A percentile compares a stretch with the other conserved stretches of the same genome.
Conservation (phyloP, 371 early-diverging fungal genomes). For the Mortierella sp. region DNA sequence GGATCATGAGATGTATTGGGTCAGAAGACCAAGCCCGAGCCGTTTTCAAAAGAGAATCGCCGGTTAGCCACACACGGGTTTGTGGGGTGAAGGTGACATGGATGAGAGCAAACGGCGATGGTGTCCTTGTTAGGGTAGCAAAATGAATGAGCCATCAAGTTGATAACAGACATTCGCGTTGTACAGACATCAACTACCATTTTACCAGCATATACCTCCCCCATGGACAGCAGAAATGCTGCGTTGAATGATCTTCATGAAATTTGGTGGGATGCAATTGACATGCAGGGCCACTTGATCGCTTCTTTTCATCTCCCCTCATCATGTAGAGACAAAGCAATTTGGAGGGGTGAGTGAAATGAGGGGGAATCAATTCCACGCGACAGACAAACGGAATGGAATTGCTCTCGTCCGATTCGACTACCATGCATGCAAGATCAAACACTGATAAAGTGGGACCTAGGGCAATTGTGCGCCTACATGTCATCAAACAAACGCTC, state of each 20-base stretch:
- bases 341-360: not conserved
- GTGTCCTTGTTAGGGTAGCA: not conserved
- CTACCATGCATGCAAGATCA: conserved; percentile 1
- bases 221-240: no score
- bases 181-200: not conserved
- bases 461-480: no score
- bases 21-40: no score
- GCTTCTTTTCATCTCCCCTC: not conserved
- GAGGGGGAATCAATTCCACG: not conserved
- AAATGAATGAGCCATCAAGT: not conserved
- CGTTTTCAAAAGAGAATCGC: not conserved
- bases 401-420: not conserved
- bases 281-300: conserved; percentile 11
- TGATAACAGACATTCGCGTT: not conserved
- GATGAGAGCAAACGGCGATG: not conserved
- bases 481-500: no score
- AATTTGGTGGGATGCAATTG: not conserved
- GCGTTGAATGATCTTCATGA: not conserved
- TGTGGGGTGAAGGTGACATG: not conserved
- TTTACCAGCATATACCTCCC: no score
- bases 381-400: not conserved
- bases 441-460: conserved; percentile 11
- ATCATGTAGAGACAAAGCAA: not conserved
- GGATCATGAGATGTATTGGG: no score
- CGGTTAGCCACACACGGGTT: not conserved